Evolutionary conservation across 257 asterid species (phyloP), one percentile per base, ranked within the genome.

Genomic region (Leonotis leonurus): DNA sequence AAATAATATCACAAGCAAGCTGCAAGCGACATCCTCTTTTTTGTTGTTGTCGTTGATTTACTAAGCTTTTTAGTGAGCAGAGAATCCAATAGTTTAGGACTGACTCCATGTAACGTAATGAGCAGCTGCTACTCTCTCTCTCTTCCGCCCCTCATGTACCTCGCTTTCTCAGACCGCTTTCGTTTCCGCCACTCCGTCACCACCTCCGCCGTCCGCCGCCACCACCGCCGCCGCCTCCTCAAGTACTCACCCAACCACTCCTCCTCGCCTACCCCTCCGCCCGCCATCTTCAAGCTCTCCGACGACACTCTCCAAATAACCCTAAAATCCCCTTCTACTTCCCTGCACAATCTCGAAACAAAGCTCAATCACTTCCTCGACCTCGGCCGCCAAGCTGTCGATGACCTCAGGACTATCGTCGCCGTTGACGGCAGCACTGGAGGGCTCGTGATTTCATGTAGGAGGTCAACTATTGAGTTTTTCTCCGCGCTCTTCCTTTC

Each of bases 161-260:
- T 70, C 72, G 66, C 43, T 65, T 45, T 26, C 71, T 66, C 84
- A 25, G 61, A 35, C 69, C 75, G 74, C 27, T 64, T 49, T 56
- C 71, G 69, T 45, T 52, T 58, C 61, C 64, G 68, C 64, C 67
- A 57, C 68, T 30, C 32, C 9, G 27, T 35, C 9, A 62, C 55
- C 21, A 52, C 64, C 65, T 53, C 78, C 70, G 73, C 74, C 80
- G 76, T 60, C 46, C 79, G 78, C 67, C 84, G 87, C 61, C 95
- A 93, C 78, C 95, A 77, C 77, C 85, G 70, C 64, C 95, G 95
- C 57, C 94, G 83, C 62, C 95, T 80, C 54, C 89, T 79, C 62
- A 69, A 84, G 66, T 65, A 78, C 73, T 71, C 70, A 33, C 83
- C 82, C 32, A 61, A 54, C 41, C 49, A 43, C 52, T 30, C 41